Base-by-base conservation (phyloP, 768 basidiomycete genomes). In the Scleroderma citrinum region DNA sequence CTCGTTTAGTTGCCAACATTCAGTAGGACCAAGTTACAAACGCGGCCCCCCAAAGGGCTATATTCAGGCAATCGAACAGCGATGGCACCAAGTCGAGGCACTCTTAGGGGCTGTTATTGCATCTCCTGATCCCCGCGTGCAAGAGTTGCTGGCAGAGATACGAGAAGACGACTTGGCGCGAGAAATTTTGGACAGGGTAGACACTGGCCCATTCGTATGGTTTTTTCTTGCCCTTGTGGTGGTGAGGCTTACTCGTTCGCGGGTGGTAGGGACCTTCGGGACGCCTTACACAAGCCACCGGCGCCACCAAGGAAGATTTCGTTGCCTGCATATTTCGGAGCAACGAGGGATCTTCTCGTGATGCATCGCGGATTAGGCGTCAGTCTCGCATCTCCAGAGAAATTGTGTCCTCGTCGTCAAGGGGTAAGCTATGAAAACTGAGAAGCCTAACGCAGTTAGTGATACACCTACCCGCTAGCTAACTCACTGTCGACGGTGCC, bases 81-180 rank as follows among this genome's bases (percentile, higher is more conserved):
- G 91, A 58, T 87, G 92, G 82, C 92, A 94, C 58, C 87, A 92
- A 62, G 87, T 93, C 57, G 92, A 94, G 66, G 87, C 90, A 12
- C 70, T 94, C n/a, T 74, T 94, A 5, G 92, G 89, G 31, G 83
- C 85, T 12, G 74, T 94, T 45, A 73, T 93, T 44, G 80, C 85
- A 56, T 87, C 85, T 50, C 74, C 77, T 24, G 83, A 87, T 63
- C 70, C 77, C 16, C 71, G 82, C 49, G 81, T 87, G 0, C 80
- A 82, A 60, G 70, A 69, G 31, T 62, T 89, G 43, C 71, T 88
- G 34, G 68, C 74, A 30, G 83, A 87, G 56, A 65, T 90, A 39
- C 75, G 77, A 46, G 76, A 80, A 52, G 89, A 93, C 59, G 76
- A 82, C 37, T 75, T 92, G 35, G 89, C 92, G 2, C 71, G 81